Percentiles rank a stretch among this genome's conserved stretches.
phyloP scores from a whole-genome alignment of 257 asterid genomes.

The Penstemon newberryi region DNA sequence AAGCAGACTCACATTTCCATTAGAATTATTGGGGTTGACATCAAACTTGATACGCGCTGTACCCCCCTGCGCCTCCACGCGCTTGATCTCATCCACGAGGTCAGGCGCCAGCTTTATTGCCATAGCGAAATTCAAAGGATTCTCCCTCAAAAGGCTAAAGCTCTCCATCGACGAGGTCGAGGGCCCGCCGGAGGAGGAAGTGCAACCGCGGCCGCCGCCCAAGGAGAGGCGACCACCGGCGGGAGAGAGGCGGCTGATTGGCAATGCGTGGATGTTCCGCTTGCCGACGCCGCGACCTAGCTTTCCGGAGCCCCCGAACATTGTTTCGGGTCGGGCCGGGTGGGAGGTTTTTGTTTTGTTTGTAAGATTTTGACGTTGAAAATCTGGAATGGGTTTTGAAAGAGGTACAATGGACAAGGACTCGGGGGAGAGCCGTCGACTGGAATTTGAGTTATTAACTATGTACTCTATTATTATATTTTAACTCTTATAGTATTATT shows the following conservation, averaged over 20 bases:
- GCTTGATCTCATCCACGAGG: constrained; percentile 99
- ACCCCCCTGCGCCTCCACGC: constrained; percentile 78
- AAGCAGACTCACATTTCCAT: constrained; percentile 71
- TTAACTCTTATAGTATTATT: too few relatives aligned
- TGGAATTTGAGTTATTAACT: too few relatives aligned
- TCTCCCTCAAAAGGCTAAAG: constrained; percentile 74
- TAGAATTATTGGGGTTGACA: constrained; percentile 64
- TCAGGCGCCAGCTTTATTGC: constrained; percentile 79
- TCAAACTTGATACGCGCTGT: constrained; percentile 79
- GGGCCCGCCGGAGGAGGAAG: constrained; percentile 35
- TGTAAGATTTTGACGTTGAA: constrained; percentile 18
- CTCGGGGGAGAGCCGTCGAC: too few relatives aligned
- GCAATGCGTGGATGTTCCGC: constrained; percentile 61
- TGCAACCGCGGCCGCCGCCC: constrained; percentile 57
- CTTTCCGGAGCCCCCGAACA: constrained; percentile 77
- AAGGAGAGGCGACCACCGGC: constrained; percentile 50
- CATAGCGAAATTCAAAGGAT: constrained; percentile 85
- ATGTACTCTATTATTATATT: too few relatives aligned
- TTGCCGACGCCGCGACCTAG: constrained; percentile 74
- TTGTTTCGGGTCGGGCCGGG: constrained; percentile 34
- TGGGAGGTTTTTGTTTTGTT: not conserved
- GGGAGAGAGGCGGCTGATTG: constrained; percentile 53
- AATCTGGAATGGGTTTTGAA: constrained; percentile 23
- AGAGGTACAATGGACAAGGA: not conserved
- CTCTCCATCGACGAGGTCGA: constrained; percentile 56